Conservation (phyloP, 1,139 yeast genomes). For the Hemisphaericaspora subhashii region DNA sequence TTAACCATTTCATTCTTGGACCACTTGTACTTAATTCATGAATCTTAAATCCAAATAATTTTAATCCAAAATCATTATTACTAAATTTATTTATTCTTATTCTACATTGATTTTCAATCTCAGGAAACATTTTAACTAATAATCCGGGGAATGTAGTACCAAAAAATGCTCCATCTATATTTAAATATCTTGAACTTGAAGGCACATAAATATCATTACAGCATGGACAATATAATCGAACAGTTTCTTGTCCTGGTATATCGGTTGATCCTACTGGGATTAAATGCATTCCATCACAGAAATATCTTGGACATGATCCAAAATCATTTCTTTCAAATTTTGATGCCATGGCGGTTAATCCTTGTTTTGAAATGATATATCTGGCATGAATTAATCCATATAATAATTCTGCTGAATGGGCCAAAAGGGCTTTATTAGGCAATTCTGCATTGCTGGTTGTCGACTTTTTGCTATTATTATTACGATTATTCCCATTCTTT, state of each 20-base stretch:
- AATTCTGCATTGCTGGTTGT: conserved; percentile 32
- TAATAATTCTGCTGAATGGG: conserved; percentile 86
- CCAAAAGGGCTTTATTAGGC: conserved; percentile 73
- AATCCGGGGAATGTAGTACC: conserved; percentile 96
- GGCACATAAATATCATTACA: conserved; percentile 92
- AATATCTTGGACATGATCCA: conserved; percentile 89
- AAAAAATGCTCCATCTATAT: conserved; percentile 94
- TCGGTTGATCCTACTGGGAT: conserved; percentile 93
- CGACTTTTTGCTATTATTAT: conserved; percentile 10
- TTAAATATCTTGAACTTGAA: conserved; percentile 76
- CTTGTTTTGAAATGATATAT: conserved; percentile 84
- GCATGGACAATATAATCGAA: conserved; percentile 89
- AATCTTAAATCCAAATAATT: conserved; percentile 84
- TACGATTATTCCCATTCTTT: conserved; percentile 2
- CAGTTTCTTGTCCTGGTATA: conserved; percentile 88
- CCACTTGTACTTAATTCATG: conserved; percentile 78
- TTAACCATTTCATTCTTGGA: conserved; percentile 93
- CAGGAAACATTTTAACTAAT: conserved; percentile 86
- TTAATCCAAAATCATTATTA: conserved; percentile 61
- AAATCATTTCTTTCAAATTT: conserved; percentile 87
- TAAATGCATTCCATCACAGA: conserved; percentile 89
- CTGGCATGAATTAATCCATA: conserved; percentile 96
- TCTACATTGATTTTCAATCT: conserved; percentile 56
- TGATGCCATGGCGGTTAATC: conserved; percentile 92
- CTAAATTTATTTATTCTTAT: conserved; percentile 53